phyloP scores from a whole-genome alignment of 164 flowering plant species.

The Buxus sempervirens region DNA sequence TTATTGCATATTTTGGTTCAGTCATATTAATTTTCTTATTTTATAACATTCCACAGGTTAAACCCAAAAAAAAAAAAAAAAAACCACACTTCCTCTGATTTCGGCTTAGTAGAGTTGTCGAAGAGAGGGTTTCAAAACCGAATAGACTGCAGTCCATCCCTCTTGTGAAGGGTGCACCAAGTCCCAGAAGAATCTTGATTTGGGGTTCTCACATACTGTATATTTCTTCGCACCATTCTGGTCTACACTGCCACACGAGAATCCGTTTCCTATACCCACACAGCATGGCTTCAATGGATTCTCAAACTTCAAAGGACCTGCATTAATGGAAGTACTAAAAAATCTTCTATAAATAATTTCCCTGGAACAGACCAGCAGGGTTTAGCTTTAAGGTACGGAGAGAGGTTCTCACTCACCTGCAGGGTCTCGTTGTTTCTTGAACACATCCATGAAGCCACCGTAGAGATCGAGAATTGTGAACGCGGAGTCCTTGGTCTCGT shows the following conservation, averaged over 20 bases:
- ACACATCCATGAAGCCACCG: no score
- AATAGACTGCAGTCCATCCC: slow-evolving; percentile 53
- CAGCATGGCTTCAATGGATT: slow-evolving; percentile 64
- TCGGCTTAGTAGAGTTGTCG: slow-evolving; percentile 11
- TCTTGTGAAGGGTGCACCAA: slow-evolving; percentile 49
- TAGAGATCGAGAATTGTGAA: no score
- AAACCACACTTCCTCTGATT: background rate
- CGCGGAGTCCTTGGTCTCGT: no score
- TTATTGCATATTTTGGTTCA: no score
- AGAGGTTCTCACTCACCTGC: slow-evolving; percentile 26
- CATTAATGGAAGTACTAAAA: no score
- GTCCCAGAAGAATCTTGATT: slow-evolving; percentile 62
- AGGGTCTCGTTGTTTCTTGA: slow-evolving; percentile 27
- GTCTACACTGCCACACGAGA: slow-evolving; percentile 44
- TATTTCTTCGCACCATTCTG: slow-evolving; percentile 40
- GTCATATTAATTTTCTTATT: no score
- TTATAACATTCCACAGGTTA: no score
- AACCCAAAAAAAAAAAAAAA: no score
- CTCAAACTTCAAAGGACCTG: slow-evolving; percentile 17
- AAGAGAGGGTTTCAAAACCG: slow-evolving; percentile 25
- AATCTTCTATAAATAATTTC: no score
- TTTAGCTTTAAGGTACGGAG: no score
- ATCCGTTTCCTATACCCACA: slow-evolving; percentile 22
- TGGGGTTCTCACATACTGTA: slow-evolving; percentile 43
- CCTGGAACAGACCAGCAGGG: no score